phyloP scores from a whole-genome alignment of 148 eudicot genomes.

The Suaeda aralocaspica region DNA sequence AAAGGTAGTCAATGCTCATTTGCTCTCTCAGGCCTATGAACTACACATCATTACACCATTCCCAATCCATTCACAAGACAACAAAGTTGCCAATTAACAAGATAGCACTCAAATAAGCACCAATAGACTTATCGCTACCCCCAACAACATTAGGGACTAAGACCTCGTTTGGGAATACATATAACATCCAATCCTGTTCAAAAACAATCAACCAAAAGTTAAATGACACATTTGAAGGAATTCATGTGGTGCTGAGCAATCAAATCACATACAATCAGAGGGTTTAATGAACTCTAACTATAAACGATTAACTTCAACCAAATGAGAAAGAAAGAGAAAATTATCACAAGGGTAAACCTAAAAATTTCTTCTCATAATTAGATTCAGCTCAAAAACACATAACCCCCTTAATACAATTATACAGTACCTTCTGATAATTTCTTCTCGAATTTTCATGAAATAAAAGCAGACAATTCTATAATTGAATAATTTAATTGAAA shows the following conservation, averaged over 20 bases:
- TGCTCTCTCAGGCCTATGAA: neutral
- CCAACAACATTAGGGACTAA: neutral
- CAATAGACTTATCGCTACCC: neutral
- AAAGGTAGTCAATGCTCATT: neutral
- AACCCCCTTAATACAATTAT: neutral
- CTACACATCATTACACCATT: neutral
- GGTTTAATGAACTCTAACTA: neutral
- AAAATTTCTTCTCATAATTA: neutral
- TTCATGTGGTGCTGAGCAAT: neutral
- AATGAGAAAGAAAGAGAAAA: neutral
- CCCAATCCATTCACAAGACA: neutral
- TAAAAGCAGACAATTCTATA: neutral
- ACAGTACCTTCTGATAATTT: neutral
- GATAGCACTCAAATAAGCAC: neutral
- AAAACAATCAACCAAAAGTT: too few relatives aligned
- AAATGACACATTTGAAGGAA: neutral
- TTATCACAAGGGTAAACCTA: constrained; percentile 12
- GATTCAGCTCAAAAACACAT: neutral
- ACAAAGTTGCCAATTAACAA: neutral
- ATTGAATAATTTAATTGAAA: neutral
- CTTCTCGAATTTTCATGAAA: neutral
- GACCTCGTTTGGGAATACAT: too few relatives aligned
- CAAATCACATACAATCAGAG: neutral
- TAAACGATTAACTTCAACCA: neutral
- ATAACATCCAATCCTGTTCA: too few relatives aligned